Evolutionary conservation across 495 filamentous ascomycete species (phyloP).

Genomic region (Tuber microsphaerosporum): DNA sequence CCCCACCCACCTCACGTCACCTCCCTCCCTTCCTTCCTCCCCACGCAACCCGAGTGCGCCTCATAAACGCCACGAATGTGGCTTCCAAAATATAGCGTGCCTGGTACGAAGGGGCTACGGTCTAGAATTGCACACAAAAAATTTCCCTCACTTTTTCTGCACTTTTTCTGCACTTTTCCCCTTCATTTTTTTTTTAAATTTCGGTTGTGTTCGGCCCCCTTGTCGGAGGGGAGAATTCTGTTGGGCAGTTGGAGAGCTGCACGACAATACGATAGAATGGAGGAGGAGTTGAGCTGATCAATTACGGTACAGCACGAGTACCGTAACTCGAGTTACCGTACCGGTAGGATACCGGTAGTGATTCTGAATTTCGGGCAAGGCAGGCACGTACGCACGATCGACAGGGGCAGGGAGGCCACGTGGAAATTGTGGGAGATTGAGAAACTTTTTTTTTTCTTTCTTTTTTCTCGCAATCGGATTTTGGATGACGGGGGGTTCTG

Average conservation of each 20-base stretch:
- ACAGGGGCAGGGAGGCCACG: conserved; percentile 10
- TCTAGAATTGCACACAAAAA: background rate
- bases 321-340: background rate
- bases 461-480: background rate
- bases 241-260: too few species aligned
- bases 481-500: background rate
- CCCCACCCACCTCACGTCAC: background rate
- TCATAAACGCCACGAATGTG: background rate
- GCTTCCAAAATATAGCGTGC: background rate
- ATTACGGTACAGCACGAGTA: too few species aligned
- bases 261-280: too few species aligned
- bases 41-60: background rate
- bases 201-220: background rate
- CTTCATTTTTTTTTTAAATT: background rate
- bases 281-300: too few species aligned
- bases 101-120: background rate
- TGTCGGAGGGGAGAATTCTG: too few species aligned
- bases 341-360: background rate
- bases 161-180: too few species aligned
- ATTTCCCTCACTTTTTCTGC: too few species aligned
- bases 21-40: background rate
- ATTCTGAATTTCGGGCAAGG: background rate
- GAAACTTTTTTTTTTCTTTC: background rate
- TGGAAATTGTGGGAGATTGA: background rate
- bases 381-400: conserved; percentile 8